Percentiles rank a stretch among this genome's conserved stretches.
Conservation (phyloP, 371 early-diverging fungal genomes). For the Rhizopus arrhizus region DNA sequence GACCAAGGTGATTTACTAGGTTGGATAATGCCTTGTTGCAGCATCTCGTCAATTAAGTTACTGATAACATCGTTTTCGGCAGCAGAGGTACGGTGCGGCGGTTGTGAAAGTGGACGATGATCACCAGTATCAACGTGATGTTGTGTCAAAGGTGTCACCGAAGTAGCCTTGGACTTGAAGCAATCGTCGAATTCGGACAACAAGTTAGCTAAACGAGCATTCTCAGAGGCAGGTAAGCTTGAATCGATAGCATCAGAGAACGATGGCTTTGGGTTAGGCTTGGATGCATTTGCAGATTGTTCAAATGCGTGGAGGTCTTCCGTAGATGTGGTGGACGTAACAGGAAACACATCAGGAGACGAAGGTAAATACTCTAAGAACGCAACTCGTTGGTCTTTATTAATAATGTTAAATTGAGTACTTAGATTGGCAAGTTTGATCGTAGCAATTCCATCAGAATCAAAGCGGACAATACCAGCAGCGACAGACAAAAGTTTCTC, state of each 20-base stretch:
- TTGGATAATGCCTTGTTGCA: slow-evolving; percentile 26
- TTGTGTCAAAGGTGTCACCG: not conserved
- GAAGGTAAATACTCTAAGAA: not conserved
- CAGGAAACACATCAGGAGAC: slow-evolving; percentile 1
- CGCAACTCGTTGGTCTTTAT: slow-evolving; percentile 16
- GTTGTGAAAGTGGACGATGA: slow-evolving; percentile 7
- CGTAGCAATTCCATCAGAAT: slow-evolving; percentile 8
- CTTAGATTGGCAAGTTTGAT: slow-evolving; percentile 4
- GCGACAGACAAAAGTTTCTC: slow-evolving; percentile 13
- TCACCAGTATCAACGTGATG: slow-evolving; percentile 26
- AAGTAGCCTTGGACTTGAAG: slow-evolving; percentile 7
- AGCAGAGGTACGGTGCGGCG: slow-evolving; percentile 12
- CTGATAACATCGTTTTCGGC: slow-evolving; percentile 21
- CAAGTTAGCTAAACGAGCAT: not conserved
- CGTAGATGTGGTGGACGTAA: no score
- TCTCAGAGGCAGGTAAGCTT: not conserved
- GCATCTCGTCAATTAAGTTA: slow-evolving; percentile 23
- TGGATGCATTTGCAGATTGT: no score
- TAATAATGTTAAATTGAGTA: slow-evolving; percentile 1
- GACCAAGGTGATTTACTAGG: slow-evolving; percentile 31
- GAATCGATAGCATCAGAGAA: not conserved
- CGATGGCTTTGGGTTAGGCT: no score
- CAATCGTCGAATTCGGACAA: slow-evolving; percentile 20
- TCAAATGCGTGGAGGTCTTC: no score
- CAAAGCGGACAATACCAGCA: slow-evolving; percentile 10